Conservation (phyloP, 139 green algal species). For the Ettlia oleoabundans region DNA sequence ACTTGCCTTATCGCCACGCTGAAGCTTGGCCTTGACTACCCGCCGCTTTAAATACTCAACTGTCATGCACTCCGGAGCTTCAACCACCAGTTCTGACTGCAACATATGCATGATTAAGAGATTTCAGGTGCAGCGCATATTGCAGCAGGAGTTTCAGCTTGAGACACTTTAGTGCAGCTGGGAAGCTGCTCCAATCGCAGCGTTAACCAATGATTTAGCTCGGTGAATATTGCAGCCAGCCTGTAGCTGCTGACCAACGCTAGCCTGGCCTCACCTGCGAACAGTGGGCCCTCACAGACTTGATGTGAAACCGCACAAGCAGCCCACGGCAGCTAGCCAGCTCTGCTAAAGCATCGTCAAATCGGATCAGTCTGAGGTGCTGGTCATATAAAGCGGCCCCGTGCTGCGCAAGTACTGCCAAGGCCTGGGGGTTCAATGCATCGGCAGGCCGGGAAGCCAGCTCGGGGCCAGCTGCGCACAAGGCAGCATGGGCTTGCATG, state of each 20-base stretch:
- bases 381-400: slow-evolving; percentile 18
- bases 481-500: no score
- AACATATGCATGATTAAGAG: no score
- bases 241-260: background rate
- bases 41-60: slow-evolving; percentile 49
- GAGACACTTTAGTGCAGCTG: no score
- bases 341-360: slow-evolving; percentile 40
- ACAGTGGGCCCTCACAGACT: background rate
- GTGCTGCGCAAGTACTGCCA: background rate
- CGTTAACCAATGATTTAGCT: no score
- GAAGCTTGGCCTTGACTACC: slow-evolving; percentile 38
- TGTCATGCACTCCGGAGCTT: slow-evolving; percentile 37
- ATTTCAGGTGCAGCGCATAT: background rate
- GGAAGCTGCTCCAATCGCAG: no score
- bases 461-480: slow-evolving; percentile 8
- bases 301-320: slow-evolving; percentile 34
- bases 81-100: slow-evolving; percentile 26
- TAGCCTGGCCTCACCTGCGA: slow-evolving; percentile 2
- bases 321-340: slow-evolving; percentile 19
- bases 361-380: slow-evolving; percentile 33
- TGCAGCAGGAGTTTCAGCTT: no score
- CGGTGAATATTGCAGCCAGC: no score
- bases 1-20: slow-evolving; percentile 24
- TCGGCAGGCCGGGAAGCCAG: background rate
- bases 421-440: background rate